Evolutionary conservation across 1,284 basidiomycete species (phyloP), one percentile per base, ranked within the genome.

Genomic region (Pseudomicrostroma phylloplanum): DNA sequence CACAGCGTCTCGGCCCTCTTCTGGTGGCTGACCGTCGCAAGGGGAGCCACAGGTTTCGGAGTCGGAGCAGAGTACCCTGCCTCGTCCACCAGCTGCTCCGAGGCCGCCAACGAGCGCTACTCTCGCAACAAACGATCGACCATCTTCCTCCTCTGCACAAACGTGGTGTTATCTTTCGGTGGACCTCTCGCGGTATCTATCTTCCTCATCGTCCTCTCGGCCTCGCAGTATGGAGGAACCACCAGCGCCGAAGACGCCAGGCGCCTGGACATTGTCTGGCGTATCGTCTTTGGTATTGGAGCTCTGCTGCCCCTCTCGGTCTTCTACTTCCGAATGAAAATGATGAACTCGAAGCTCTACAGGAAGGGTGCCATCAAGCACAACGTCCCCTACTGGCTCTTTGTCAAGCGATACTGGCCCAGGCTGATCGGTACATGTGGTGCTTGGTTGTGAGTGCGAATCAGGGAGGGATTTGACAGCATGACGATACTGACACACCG

Each of bases 141-240:
- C 77, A 84, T 87, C 19, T 88, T 89, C 77, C 87, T 89, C 74
- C 84, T 88, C 83, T 87, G 88, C 64, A 89, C 88, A 25, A 89
- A 89, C 56, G 56, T 72, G 21, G 70, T 73, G 0, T 63, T 73
- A 11, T 66, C 65, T 2, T 40, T 68, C 13, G 71, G 71, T 17
- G 86, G 86, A 0, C 87, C 88, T 7, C 80, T 90, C 61, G 87
- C 88, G 2, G 85, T 86, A 60, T 84, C 84, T 3, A 82, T 89
- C 26, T 90, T 89, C 80, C 78, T 90, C 48, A 87, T 90, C 67
- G 87, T 88, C 39, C 81, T 90, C 62, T 30, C 85, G 83, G 86
- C 68, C 56, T 62, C 71, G 8, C 59, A 60, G 1, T 71, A 73
- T 48, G 30, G 57, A 26, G 62, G 69, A 53, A 56, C 59, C 12